phyloP scores from a whole-genome alignment of 2,329 filamentous ascomycete genomes.

The Talaromyces islandicus region DNA sequence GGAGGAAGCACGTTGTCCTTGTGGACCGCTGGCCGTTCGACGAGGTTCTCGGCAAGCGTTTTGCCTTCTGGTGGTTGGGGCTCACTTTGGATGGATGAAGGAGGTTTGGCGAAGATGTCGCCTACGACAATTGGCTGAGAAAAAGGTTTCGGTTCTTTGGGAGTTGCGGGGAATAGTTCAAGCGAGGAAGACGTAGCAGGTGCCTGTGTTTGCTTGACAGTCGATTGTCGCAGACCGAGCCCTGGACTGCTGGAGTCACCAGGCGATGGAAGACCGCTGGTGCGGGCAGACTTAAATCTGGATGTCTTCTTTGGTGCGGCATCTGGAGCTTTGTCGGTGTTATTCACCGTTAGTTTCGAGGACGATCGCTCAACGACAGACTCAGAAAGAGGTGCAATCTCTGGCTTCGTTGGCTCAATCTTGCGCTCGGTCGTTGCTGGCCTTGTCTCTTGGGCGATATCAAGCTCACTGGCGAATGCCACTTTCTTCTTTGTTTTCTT shows the following conservation, averaged over 20 bases:
- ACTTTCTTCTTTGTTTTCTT: constrained; percentile 56
- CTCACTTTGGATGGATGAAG: constrained; percentile 9
- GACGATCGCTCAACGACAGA: constrained; percentile 39
- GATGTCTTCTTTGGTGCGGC: constrained; percentile 35
- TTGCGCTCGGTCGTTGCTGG: constrained; percentile 17
- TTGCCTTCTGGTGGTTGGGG: constrained; percentile 37
- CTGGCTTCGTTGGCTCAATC: constrained; percentile 20
- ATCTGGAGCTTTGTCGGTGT: constrained; percentile 14
- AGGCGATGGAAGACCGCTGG: constrained; percentile 12
- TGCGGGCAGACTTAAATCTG: constrained; percentile 37
- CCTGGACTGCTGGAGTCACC: constrained; percentile 8
- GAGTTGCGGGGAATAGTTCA: constrained; percentile 32
- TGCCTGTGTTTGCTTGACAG: constrained; percentile 15
- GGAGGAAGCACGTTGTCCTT: constrained; percentile 26
- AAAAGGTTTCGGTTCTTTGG: constrained; percentile 31
- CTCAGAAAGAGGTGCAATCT: constrained; percentile 33
- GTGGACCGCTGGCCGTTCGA: constrained; percentile 42
- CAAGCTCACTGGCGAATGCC: constrained; percentile 69
- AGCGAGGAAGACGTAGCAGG: constrained; percentile 20
- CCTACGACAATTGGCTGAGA: constrained; percentile 28
- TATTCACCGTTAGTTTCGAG: background rate
- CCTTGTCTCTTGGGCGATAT: constrained; percentile 53
- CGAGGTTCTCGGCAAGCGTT: constrained; percentile 54
- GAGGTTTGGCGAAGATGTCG: constrained; percentile 6
- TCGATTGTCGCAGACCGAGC: background rate